Percentiles rank a stretch among this genome's conserved stretches.
Conservation (phyloP, 2,329 filamentous ascomycete genomes). For the Cladobotryum mycophilum region DNA sequence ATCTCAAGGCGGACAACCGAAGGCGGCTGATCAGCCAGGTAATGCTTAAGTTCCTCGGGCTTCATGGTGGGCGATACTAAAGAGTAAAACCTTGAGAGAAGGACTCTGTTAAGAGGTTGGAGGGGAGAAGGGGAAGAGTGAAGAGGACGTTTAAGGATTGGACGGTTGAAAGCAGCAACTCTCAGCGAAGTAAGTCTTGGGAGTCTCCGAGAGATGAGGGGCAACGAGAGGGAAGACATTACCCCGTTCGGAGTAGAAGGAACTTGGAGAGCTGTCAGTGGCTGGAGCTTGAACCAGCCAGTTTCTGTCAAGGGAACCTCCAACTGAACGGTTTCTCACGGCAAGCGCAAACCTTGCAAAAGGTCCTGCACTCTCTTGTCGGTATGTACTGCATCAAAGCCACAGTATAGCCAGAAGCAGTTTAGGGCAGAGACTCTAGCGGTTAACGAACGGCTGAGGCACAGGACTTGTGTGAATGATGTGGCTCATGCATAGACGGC, state of each 20-base stretch:
- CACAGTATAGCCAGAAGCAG: constrained; percentile 7
- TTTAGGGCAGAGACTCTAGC: background rate
- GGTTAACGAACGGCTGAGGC: background rate
- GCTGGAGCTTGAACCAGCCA: constrained; percentile 11
- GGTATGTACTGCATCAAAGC: background rate
- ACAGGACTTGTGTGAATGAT: constrained; percentile 10
- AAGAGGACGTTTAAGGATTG: constrained; percentile 14
- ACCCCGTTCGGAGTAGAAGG: constrained; percentile 8
- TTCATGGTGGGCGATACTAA: constrained; percentile 43
- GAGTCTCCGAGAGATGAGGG: constrained; percentile 30
- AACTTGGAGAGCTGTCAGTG: constrained; percentile 13
- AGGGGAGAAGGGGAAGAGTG: constrained; percentile 17
- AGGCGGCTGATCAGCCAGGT: constrained; percentile 85
- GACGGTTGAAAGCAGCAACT: constrained; percentile 22
- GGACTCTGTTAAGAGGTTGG: constrained; percentile 10
- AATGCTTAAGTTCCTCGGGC: constrained; percentile 60
- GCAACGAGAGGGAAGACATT: constrained; percentile 30
- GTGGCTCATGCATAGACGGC: constrained; percentile 1
- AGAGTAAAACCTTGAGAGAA: constrained; percentile 18
- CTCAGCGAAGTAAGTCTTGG: constrained; percentile 30
- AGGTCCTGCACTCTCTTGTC: background rate
- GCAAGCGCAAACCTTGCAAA: constrained; percentile 9
- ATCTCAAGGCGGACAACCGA: constrained; percentile 83
- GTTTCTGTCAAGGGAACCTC: constrained; percentile 5
- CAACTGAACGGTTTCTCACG: constrained; percentile 8